These are phyloP conservation scores for Rhamnella rubrinervis DNA, from an alignment of 331 rosid species.

Conservation along the genomic window DNA sequence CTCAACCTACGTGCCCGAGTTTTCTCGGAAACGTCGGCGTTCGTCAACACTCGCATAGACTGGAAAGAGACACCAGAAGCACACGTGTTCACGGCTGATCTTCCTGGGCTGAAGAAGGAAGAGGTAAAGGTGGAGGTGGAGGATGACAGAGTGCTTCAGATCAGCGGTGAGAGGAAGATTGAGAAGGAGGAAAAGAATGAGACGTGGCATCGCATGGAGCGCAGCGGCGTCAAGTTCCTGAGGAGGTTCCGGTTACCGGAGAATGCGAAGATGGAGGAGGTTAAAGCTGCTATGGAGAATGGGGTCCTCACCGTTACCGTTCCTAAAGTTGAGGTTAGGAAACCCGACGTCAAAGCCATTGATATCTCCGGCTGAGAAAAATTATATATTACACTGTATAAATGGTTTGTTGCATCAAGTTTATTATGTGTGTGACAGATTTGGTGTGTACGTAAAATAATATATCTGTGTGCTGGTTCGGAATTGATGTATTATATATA, in stretches of 20 bases:
- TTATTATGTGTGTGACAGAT: too few relatives aligned
- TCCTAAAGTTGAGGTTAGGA: slow-evolving; percentile 24
- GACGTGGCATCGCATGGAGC: slow-evolving; percentile 24
- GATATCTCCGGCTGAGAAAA: slow-evolving; percentile 20
- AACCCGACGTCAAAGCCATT: slow-evolving; percentile 21
- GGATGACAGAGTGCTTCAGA: slow-evolving; percentile 21
- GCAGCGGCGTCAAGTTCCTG: slow-evolving; percentile 22
- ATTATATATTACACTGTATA: too few relatives aligned
- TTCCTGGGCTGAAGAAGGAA: slow-evolving; percentile 30
- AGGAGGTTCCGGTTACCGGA: slow-evolving; percentile 31
- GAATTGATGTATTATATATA: too few relatives aligned
- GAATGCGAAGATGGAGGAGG: slow-evolving; percentile 20
- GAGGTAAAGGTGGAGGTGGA: slow-evolving; percentile 27
- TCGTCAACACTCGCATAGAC: slow-evolving; percentile 18
- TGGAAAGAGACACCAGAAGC: slow-evolving; percentile 32
- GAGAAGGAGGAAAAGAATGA: slow-evolving; percentile 32
- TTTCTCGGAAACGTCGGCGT: slow-evolving; percentile 9
- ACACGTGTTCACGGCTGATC: slow-evolving; percentile 27
- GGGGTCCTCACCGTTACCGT: slow-evolving; percentile 25
- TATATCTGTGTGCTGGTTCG: too few relatives aligned
- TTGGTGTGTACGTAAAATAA: too few relatives aligned
- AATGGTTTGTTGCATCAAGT: too few relatives aligned
- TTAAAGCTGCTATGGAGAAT: slow-evolving; percentile 30
- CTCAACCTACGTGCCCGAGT: not conserved
- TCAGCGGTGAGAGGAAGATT: slow-evolving; percentile 24